Evolutionary conservation across 306 rosid genomes (phyloP).

Genomic region (Ormosia semicastrata): DNA sequence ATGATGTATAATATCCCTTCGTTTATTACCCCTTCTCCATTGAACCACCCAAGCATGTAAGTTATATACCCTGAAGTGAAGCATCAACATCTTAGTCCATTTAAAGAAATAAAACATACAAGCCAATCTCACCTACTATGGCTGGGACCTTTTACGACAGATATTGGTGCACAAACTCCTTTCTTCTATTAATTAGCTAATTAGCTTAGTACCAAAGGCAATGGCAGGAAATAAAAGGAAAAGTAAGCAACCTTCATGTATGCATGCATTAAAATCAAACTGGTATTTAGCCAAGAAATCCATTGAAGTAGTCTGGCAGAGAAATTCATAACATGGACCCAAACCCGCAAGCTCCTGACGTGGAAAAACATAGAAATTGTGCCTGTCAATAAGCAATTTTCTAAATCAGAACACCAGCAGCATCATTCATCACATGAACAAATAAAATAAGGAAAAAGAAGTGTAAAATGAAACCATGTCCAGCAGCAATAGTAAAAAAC

Average conservation of each 20-base stretch:
- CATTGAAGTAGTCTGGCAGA: slow-evolving; percentile 86
- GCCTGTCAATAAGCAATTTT: slow-evolving; percentile 48
- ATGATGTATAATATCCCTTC: background rate
- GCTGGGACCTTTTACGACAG: background rate
- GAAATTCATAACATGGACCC: slow-evolving; percentile 65
- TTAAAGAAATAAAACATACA: slow-evolving; percentile 13
- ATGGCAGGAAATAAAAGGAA: slow-evolving; percentile 24
- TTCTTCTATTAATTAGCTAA: slow-evolving; percentile 15
- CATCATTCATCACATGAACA: background rate
- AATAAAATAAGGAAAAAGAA: background rate
- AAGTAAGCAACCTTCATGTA: slow-evolving; percentile 68
- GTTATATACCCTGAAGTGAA: background rate
- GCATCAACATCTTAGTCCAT: background rate
- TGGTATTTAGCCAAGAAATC: slow-evolving; percentile 90
- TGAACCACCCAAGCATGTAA: slow-evolving; percentile 7
- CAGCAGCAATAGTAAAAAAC: background rate
- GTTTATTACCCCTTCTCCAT: background rate
- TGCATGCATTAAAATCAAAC: slow-evolving; percentile 88
- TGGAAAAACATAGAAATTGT: slow-evolving; percentile 88
- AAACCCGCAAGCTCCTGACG: slow-evolving; percentile 61
- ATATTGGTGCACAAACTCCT: slow-evolving; percentile 7
- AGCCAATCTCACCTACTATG: background rate
- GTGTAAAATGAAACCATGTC: background rate
- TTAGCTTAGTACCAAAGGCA: background rate
- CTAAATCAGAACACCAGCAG: slow-evolving; percentile 25